A percentile compares a stretch with the other conserved stretches of the same genome.
These are phyloP conservation scores for Curvularia eragrostidis DNA, from an alignment of 2,329 filamentous ascomycete species.

Conservation along the genomic window DNA sequence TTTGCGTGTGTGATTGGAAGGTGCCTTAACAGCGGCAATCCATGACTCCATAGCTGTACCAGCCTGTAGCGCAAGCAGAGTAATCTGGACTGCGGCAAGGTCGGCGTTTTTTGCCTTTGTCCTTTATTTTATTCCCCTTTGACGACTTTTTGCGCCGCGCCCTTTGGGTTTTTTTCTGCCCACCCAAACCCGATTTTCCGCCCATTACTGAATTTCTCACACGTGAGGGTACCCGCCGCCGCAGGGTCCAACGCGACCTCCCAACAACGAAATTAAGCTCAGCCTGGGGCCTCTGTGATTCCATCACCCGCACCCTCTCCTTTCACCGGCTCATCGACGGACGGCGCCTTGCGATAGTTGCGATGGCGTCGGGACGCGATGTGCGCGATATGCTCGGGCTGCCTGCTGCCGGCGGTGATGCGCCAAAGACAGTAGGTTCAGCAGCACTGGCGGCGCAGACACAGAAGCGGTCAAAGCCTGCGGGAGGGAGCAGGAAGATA, in stretches of 20 bases:
- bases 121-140: background rate
- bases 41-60: slow-evolving; percentile 22
- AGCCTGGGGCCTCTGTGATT: slow-evolving; percentile 32
- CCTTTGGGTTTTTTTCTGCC: slow-evolving; percentile 1
- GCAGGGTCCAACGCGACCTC: slow-evolving; percentile 20
- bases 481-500: slow-evolving; percentile 60
- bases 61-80: slow-evolving; percentile 18
- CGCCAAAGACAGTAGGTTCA: slow-evolving; percentile 47
- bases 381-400: slow-evolving; percentile 88
- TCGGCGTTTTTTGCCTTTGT: slow-evolving; percentile 1
- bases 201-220: slow-evolving; percentile 10
- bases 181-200: slow-evolving; percentile 12
- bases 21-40: slow-evolving; percentile 22
- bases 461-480: slow-evolving; percentile 76
- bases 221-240: slow-evolving; percentile 20
- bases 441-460: slow-evolving; percentile 49
- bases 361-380: slow-evolving; percentile 60
- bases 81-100: slow-evolving; percentile 7
- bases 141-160: slow-evolving; percentile 13
- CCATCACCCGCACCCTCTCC: slow-evolving; percentile 35
- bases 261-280: slow-evolving; percentile 25
- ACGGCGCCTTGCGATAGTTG: slow-evolving; percentile 26
- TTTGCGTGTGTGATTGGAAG: slow-evolving; percentile 21
- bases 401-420: slow-evolving; percentile 59
- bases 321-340: slow-evolving; percentile 26